A percentile compares a stretch with the other conserved stretches of the same genome.
phyloP scores from a whole-genome alignment of 2,329 filamentous ascomycete genomes.

The Ophiostoma piceae region DNA sequence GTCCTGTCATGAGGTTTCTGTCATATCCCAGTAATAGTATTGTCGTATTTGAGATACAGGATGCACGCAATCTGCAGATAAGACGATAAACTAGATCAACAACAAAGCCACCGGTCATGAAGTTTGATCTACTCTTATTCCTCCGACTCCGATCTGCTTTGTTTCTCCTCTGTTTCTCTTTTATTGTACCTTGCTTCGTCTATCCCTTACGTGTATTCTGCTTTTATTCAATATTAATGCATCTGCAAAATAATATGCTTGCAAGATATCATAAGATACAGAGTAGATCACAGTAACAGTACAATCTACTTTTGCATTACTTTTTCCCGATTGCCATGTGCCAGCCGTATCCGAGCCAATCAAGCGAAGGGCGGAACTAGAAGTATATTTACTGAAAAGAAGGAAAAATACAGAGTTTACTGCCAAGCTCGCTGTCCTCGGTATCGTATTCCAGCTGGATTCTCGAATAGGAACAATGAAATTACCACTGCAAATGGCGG shows the following conservation, averaged over 20 bases:
- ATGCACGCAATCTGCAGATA: neutral
- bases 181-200: neutral
- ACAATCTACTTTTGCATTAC: neutral
- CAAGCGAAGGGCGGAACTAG: neutral
- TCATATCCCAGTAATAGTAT: neutral
- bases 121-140: neutral
- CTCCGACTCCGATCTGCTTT: neutral
- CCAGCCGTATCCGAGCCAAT: constrained; percentile 5
- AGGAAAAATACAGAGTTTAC: neutral
- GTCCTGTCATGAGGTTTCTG: constrained; percentile 1
- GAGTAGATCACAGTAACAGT: no score
- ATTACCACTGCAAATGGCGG: neutral
- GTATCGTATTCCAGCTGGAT: neutral
- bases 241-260: no score
- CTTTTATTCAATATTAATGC: neutral
- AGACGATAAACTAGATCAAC: neutral
- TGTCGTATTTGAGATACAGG: neutral
- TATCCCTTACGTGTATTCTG: no score
- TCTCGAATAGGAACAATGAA: neutral
- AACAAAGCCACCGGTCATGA: neutral
- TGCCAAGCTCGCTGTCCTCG: constrained; percentile 3
- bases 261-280: no score
- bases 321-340: constrained; percentile 11
- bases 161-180: neutral
- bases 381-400: neutral